phyloP scores from a whole-genome alignment of 1,284 basidiomycete genomes.

The Gymnopus androsaceus region DNA sequence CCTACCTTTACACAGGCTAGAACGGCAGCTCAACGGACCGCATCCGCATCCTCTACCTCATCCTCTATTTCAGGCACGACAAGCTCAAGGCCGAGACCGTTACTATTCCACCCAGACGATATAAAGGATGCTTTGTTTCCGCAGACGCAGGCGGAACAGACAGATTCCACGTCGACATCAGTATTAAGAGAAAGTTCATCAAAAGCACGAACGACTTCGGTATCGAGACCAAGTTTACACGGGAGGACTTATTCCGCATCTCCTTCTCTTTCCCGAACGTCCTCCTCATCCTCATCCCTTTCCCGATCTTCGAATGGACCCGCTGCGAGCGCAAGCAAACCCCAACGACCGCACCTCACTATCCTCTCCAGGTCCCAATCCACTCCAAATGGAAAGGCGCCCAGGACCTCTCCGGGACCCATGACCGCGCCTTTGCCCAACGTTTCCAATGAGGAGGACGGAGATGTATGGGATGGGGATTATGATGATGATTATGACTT shows the following conservation, averaged over 20 bases:
- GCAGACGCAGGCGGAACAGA: not conserved
- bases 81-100: no score
- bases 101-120: slow-evolving; percentile 8
- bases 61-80: no score
- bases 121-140: slow-evolving; percentile 6
- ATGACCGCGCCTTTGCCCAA: slow-evolving; percentile 14
- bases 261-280: not conserved
- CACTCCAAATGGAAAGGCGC: no score
- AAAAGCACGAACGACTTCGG: no score
- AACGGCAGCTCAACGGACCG: slow-evolving; percentile 2
- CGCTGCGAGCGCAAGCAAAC: no score
- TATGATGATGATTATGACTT: slow-evolving; percentile 3
- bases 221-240: slow-evolving; percentile 9
- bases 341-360: slow-evolving; percentile 1
- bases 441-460: not conserved
- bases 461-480: slow-evolving; percentile 4
- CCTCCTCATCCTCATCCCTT: not conserved
- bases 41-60: not conserved
- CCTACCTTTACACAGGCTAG: no score
- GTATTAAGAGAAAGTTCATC: no score
- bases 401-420: not conserved
- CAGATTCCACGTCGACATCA: not conserved
- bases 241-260: slow-evolving; percentile 15
- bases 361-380: not conserved
- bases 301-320: not conserved